Percentiles rank a stretch among this genome's conserved stretches.
phyloP scores from a whole-genome alignment of 352 stramenopile species.

The Thraustochytrium sp. region DNA sequence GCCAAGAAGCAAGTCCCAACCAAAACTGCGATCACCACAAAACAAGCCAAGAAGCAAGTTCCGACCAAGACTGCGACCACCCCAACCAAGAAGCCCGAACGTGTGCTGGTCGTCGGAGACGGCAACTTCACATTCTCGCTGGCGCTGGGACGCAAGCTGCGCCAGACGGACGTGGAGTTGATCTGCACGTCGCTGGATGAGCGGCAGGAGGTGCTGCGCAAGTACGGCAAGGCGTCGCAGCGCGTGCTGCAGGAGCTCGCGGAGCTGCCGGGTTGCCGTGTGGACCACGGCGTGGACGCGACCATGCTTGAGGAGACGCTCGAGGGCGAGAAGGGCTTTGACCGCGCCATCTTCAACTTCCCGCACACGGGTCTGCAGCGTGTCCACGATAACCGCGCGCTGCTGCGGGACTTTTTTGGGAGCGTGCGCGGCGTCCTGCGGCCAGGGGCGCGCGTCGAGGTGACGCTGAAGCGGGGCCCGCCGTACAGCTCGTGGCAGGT shows the following conservation, averaged over 20 bases:
- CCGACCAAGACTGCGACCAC: too few relatives aligned
- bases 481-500: conserved; percentile 78
- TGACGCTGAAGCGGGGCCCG: conserved; percentile 72
- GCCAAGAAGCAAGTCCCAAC: too few relatives aligned
- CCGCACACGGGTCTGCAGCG: conserved; percentile 74
- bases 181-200: background rate
- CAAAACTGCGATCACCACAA: too few relatives aligned
- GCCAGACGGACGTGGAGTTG: background rate
- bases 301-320: conserved; percentile 62
- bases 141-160: background rate
- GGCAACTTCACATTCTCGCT: background rate
- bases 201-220: background rate
- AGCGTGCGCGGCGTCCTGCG: conserved; percentile 63
- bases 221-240: background rate
- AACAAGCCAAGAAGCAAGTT: too few relatives aligned
- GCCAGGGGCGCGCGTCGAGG: conserved; percentile 63
- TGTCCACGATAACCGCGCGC: conserved; percentile 71
- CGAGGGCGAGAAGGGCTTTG: conserved; percentile 50
- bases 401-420: conserved; percentile 74
- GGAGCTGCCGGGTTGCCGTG: conserved; percentile 50
- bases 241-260: background rate
- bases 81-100: too few relatives aligned
- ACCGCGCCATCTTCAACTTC: conserved; percentile 80
- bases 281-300: conserved; percentile 70
- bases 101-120: background rate